Base-by-base conservation (phyloP, 2,329 filamentous ascomycete genomes). In the Byssoonygena ceratinophila region DNA sequence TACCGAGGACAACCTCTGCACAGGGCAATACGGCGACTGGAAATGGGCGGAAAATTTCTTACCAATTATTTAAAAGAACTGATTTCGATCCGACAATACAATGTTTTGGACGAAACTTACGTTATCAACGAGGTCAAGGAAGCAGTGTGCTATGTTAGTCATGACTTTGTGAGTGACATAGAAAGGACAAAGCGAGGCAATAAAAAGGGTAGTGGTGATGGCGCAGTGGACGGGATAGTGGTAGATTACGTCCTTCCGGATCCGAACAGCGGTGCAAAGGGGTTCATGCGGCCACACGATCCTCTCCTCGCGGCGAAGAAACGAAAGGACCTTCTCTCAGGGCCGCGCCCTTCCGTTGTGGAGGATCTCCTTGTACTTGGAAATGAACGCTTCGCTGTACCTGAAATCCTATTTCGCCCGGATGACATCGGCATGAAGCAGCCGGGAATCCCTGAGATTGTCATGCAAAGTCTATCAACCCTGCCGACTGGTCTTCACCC, bases 91-190 rank as follows among this genome's bases (percentile, higher is more conserved):
- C 84, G 92, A 5, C 89, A 96, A 63, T 95, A 94, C 68, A 91
- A 96, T 66, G 90, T 98, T 81, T 82, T 92, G 57, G 90, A 94
- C 66, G 92, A 98, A 61, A 84, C 86, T 0, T 84, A 94, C 66
- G 84, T 97, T 47, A 88, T 96, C 65, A 95, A 95, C 62, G 87
- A 96, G 67, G 90, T 97, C 68, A 98, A 98, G 65, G 92, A 98
- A 66, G 78, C 84, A 3, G 82, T 85, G 0, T 94, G 87, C 64
- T 97, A 85, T 61, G 82, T 96, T 9, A 85, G 85, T 1, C 72
- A 79, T 0, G 81, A 94, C 63, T 96, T 97, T 67, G 73, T 76
- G 23, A 63, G 67, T 5, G 87, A 96, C 60, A 77, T 98, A 32
- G 90, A 97, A 57, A 78, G 76, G 58, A 84, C 83, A 0, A 95